Evolutionary conservation across 148 eudicot species (phyloP), one percentile per base, ranked within the genome.

Genomic region (Amaranthus cruentus): DNA sequence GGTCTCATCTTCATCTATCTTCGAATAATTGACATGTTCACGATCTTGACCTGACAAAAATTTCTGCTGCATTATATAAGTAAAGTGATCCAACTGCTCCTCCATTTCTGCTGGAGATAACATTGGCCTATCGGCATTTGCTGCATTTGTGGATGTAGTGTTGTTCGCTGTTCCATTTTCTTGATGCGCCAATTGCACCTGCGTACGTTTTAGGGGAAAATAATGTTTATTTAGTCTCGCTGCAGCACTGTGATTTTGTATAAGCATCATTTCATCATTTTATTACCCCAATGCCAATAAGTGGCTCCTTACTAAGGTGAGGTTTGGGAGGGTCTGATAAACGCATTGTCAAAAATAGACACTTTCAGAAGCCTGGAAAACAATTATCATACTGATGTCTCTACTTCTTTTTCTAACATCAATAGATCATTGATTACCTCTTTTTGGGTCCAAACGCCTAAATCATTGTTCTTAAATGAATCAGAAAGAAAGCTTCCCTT

Each of bases 61-160:
- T 81, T 89, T 94, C 70, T 94, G 96, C 75, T 88, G 91, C 98
- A 93, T 91, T 57, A 91, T 77, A 68, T 78, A 75, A 10, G 89
- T 89, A 74, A 93, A 93, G 55, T 91, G 97, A 76, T 91, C 97
- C 88, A 91, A 66, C 76, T 85, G 87, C 76, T 93, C 98, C 67
- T 93, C 87, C 90, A 91, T 85, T 77, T 93, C 98, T 55, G 77
- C 89, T 11, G 68, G 70, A 21, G 96, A 83, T 80, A 89, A 74
- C 61, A 73, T 73, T 18, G 77, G 79, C 47, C 44, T 81, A 71
- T 81, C 88, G 5, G 8, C 53, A 68, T 76, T 81, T 38, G 56
- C 66, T 59, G n/a, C 47, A 28, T 72, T 71, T 72, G 78, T 62
- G 21, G 80, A 54, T 64, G 73, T 81, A 68, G 11, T 46, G 5